Evolutionary conservation across 2,329 filamentous ascomycete genomes (phyloP).

Genomic region (Aspergillus sp.): DNA sequence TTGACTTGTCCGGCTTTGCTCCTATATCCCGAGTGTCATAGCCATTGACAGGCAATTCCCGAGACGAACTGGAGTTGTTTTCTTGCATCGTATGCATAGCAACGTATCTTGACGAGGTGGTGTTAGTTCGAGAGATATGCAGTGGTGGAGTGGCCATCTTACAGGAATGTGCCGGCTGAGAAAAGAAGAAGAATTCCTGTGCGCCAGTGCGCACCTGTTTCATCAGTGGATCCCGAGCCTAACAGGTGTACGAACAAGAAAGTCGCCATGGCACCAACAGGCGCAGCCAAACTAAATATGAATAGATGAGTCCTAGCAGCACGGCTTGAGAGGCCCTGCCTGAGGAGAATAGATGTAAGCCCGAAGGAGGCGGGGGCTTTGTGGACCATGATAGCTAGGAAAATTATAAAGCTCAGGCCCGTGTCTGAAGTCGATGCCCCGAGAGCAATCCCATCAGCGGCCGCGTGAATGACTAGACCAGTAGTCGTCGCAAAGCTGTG

Average conservation of each 20-base stretch:
- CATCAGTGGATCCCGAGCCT: constrained; percentile 56
- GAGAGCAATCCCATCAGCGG: constrained; percentile 92
- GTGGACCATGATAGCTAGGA: constrained; percentile 94
- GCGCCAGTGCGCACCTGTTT: constrained; percentile 73
- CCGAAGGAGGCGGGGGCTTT: constrained; percentile 96
- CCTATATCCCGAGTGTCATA: constrained; percentile 42
- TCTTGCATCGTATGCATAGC: constrained; percentile 99
- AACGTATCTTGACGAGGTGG: constrained; percentile 66
- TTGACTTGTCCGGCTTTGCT: constrained; percentile 39
- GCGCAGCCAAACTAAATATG: constrained; percentile 88
- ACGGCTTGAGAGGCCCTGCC: constrained; percentile 86
- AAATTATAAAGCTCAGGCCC: constrained; percentile 84
- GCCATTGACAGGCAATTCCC: constrained; percentile 40
- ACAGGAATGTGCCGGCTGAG: constrained; percentile 93
- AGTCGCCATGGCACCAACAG: constrained; percentile 78
- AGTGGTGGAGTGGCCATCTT: constrained; percentile 43
- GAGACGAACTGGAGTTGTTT: constrained; percentile 36
- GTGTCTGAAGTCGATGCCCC: constrained; percentile 82
- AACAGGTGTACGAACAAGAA: constrained; percentile 75
- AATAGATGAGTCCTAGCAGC: constrained; percentile 80
- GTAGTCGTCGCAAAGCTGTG: constrained; percentile 77
- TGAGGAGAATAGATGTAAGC: constrained; percentile 82
- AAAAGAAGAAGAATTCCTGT: constrained; percentile 94
- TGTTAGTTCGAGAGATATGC: background rate
- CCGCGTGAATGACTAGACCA: constrained; percentile 92